Evolutionary conservation across 768 basidiomycete genomes (phyloP), one percentile per base, ranked within the genome.

Genomic region (Mycena chlorophos): DNA sequence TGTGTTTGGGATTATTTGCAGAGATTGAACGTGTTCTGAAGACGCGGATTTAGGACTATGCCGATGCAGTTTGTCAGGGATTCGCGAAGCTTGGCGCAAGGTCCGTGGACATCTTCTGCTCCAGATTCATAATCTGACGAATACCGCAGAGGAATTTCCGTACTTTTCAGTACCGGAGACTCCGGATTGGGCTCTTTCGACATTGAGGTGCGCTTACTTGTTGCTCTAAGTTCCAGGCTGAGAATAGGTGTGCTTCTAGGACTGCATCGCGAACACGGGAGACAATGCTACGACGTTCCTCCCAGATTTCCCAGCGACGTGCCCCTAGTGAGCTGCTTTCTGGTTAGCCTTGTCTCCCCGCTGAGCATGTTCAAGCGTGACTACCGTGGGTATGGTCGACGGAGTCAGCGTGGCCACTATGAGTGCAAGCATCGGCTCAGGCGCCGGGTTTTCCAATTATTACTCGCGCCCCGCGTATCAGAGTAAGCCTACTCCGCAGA

Each of bases 51-150:
- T n/a, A 57, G 23, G 75, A 76, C 56, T 78, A 71, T 50, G 76
- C 76, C 4, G 63, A 58, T 16, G 56, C 59, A 2, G 74, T 78
- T 4, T 78, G 77, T 67, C 67, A 70, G 39, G 57, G 69, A 3
- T 78, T 77, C 51, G 77, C 75, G 6, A 75, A 76, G 61, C 73
- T 78, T 23, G 77, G 77, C 22, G 67, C 73, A 4, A 75, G 81
- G 59, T 34, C 17, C 22, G 40, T 16, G n/a, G 0, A 20, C 17
- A 16, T 22, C 20, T 26, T 16, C 22, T 39, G 19, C 20, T 2
- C 16, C 3, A 10, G 22, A 2, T 10, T 31, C 12, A 23, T 20
- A 28, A 5, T 20, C 37, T 54, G 1, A 46, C 25, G 8, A 20
- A 42, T 22, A 8, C 1, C 8, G 25, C 28, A 62, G 68, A 27